Evolutionary conservation across 371 early-diverging fungal genomes (phyloP).

Genomic region (Zopfochytrium polystomum): DNA sequence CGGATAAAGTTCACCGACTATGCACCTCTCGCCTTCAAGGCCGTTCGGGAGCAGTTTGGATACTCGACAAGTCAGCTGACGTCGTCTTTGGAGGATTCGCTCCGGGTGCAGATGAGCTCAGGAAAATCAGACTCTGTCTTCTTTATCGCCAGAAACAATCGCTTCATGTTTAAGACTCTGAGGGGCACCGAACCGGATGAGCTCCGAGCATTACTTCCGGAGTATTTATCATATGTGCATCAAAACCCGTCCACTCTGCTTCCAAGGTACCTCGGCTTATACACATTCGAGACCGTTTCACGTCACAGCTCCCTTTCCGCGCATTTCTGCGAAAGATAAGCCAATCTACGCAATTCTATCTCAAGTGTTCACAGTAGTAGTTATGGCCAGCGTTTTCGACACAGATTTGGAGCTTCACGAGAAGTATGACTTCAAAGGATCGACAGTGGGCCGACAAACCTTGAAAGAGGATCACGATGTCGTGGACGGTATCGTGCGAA

Average conservation of each 20-base stretch:
- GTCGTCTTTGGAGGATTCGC: slow-evolving; percentile 40
- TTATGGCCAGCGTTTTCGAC: slow-evolving; percentile 57
- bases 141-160: slow-evolving; percentile 46
- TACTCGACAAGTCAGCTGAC: slow-evolving; percentile 46
- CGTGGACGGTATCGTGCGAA: background rate
- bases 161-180: slow-evolving; percentile 57
- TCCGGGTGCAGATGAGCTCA: slow-evolving; percentile 39
- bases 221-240: slow-evolving; percentile 46
- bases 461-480: slow-evolving; percentile 9
- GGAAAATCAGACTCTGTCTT: slow-evolving; percentile 56
- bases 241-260: slow-evolving; percentile 49
- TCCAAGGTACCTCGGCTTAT: slow-evolving; percentile 58
- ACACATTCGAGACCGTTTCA: slow-evolving; percentile 46
- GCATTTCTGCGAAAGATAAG: background rate
- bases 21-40: slow-evolving; percentile 52
- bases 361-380: slow-evolving; percentile 45
- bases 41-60: slow-evolving; percentile 47
- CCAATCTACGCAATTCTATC: slow-evolving; percentile 35
- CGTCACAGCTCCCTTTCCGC: slow-evolving; percentile 1
- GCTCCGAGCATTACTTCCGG: slow-evolving; percentile 46
- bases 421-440: slow-evolving; percentile 58
- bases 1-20: slow-evolving; percentile 52
- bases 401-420: slow-evolving; percentile 46
- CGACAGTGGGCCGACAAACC: slow-evolving; percentile 54
- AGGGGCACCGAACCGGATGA: slow-evolving; percentile 55